Evolutionary conservation across 73 alveolate genomes (phyloP), one percentile per base, ranked within the genome.

Genomic region (Paramecium biaurelia): DNA sequence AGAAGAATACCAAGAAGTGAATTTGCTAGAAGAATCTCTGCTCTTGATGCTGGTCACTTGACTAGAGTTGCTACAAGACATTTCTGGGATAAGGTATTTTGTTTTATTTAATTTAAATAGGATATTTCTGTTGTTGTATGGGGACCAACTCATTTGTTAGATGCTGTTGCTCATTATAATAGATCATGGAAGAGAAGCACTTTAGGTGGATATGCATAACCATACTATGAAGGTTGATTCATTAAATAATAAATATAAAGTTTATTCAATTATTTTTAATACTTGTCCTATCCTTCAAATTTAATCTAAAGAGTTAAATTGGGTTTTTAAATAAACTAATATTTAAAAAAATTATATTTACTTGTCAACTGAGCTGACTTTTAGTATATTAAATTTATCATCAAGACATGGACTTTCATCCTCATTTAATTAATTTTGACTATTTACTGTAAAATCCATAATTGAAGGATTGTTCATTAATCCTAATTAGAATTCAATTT

Each of bases 1-100:
- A 96, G 98, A 94, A 94, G 97, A 94, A 92, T 96, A 21, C 96
- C 96, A 43, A 93, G 97, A 94, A 58, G 94, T 35, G 98, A 96
- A 76, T 70, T 92, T 70, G 98, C 98, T 26, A 72, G 89, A 92
- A 94, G 97, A 93, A 93, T 94, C 58, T 92, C 97, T 23, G 93
- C 92, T 24, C 57, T 95, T 35, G 96, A 92, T 63, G 67, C 85
- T 41, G 93, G 93, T 15, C 68, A 57, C 42, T 38, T 88, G 24
- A 88, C 56, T 24, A 88, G 93, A 88, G 93, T 47, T 30, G 93
- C 93, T 32, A 63, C 88, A 12, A 88, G 93, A 88, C 68, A 59
- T 26, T 88, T 88, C 89, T 88, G 89, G 88, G 93, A 88, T 88
- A 88, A 88, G 45, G 93, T 76, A 41, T 18, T 26, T n/a, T 7